Base-by-base conservation (phyloP, 2,329 filamentous ascomycete genomes). In the Sphaerulina musiva region DNA sequence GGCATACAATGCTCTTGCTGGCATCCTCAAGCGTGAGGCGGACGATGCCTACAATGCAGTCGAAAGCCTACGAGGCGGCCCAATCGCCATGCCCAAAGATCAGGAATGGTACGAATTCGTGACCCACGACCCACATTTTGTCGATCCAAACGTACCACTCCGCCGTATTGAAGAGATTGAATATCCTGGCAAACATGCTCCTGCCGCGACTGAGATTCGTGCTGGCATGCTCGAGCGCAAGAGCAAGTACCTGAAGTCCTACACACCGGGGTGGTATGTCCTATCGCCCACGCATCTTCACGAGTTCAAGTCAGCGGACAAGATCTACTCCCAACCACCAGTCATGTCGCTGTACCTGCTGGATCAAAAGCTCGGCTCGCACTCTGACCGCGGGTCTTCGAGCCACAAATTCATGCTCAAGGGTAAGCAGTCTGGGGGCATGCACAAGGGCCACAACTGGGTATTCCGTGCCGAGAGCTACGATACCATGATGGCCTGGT, bases 361-460 rank as follows among this genome's bases (percentile, higher is more conserved):
- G 6, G 93, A 97, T 64, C 93, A 97, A 73, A 96, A 95, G 70
- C 80, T 98, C 54, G 93, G 93, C 38, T 95, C 91, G 36, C 90
- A 95, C 69, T 96, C 92, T 8, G 81, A 83, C 56, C 82, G 84
- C 55, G 85, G 83, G 46, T 91, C 89, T 10, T 88, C 86, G 10
- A 96, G 90, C 40, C 92, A 95, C 76, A 98, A 98, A 70, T 98
- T 98, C 70, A 89, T 96, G 71, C 84, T 98, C 66, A 98, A 97
- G 72, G 93, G 93, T 43, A 87, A 91, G 56, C 92, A 97, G 73
- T 93, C 90, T 4, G 92, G 93, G 49, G 78, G 86, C 3, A 89
- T 97, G 83, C 93, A 97, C 71, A 87, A 91, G 59, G 82, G 82
- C 34, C 82, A 85, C 66, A 80, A 80, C 39, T 85, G 82, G 82